A percentile compares a stretch with the other conserved stretches of the same genome.
Conservation (phyloP, 2,329 filamentous ascomycete species). For the Aspergillus pseudonomiae region DNA sequence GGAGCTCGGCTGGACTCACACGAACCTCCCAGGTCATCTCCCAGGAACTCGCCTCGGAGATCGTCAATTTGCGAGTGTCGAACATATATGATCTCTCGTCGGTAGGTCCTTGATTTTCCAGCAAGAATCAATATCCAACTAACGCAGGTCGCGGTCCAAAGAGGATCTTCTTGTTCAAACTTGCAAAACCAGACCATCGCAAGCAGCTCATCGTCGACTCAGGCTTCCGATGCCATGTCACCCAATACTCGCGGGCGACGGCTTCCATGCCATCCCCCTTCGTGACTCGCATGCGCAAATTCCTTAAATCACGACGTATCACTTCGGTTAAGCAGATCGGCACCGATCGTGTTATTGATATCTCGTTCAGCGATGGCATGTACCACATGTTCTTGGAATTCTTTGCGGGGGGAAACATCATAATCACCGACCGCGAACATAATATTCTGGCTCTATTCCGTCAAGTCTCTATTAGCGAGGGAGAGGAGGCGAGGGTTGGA, state of each 20-base stretch:
- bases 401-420: slow-evolving; percentile 92
- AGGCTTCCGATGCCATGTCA: slow-evolving; percentile 93
- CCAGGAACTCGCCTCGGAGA: slow-evolving; percentile 79
- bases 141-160: slow-evolving; percentile 25
- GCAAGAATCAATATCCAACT: slow-evolving; percentile 11
- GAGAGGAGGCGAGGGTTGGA: slow-evolving; percentile 77
- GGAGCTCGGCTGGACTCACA: background rate
- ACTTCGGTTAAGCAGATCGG: slow-evolving; percentile 83
- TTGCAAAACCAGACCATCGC: slow-evolving; percentile 84
- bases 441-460: slow-evolving; percentile 81
- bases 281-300: slow-evolving; percentile 82
- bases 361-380: slow-evolving; percentile 87
- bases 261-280: slow-evolving; percentile 83
- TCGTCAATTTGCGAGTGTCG: slow-evolving; percentile 78
- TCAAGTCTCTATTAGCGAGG: slow-evolving; percentile 76
- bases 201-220: slow-evolving; percentile 92
- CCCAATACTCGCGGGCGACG: slow-evolving; percentile 84
- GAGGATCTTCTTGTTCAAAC: slow-evolving; percentile 94
- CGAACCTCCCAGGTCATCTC: slow-evolving; percentile 74
- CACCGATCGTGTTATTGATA: slow-evolving; percentile 89
- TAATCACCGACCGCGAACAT: slow-evolving; percentile 82
- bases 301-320: slow-evolving; percentile 81
- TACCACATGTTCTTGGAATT: slow-evolving; percentile 92
- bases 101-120: slow-evolving; percentile 39
- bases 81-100: slow-evolving; percentile 97